These are phyloP conservation scores for Neopestalotiopsis sp. DNA, from an alignment of 2,329 filamentous ascomycete genomes.

Conservation along the genomic window DNA sequence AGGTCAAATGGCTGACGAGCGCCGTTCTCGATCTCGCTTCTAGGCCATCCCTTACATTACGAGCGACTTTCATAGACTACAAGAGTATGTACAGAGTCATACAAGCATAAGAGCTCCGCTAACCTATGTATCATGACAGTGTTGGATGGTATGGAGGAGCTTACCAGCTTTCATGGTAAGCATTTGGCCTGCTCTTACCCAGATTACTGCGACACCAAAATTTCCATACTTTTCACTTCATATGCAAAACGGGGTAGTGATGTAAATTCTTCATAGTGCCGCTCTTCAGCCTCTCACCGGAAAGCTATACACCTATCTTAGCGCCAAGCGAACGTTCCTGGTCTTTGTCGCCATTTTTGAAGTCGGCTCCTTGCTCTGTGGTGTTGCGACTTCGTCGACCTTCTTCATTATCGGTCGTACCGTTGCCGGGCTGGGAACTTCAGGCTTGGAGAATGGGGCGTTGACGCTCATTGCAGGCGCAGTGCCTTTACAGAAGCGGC, in stretches of 20 bases:
- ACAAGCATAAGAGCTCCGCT: not conserved
- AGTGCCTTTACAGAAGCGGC: constrained; percentile 39
- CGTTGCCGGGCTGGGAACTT: constrained; percentile 47
- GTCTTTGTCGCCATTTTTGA: constrained; percentile 46
- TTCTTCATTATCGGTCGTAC: constrained; percentile 52
- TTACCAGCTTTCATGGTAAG: constrained; percentile 11
- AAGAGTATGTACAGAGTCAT: not conserved
- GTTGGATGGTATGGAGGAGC: constrained; percentile 14
- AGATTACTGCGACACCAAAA: not conserved
- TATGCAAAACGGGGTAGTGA: not conserved
- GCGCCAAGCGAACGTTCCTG: constrained; percentile 30
- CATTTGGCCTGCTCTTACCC: not conserved
- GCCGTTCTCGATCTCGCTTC: too few relatives aligned
- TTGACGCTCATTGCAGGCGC: constrained; percentile 47
- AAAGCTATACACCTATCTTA: constrained; percentile 50
- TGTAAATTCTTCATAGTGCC: not conserved
- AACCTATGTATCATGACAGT: not conserved
- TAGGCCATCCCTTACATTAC: constrained; percentile 12
- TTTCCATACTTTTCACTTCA: not conserved
- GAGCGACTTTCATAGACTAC: constrained; percentile 12
- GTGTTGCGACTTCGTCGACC: constrained; percentile 40
- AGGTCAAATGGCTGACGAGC: not conserved
- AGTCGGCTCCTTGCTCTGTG: constrained; percentile 51
- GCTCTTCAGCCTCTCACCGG: constrained; percentile 22
- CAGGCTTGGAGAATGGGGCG: constrained; percentile 46